These are phyloP conservation scores for Zangia roseola DNA, from an alignment of 768 basidiomycete species.

Conservation along the genomic window DNA sequence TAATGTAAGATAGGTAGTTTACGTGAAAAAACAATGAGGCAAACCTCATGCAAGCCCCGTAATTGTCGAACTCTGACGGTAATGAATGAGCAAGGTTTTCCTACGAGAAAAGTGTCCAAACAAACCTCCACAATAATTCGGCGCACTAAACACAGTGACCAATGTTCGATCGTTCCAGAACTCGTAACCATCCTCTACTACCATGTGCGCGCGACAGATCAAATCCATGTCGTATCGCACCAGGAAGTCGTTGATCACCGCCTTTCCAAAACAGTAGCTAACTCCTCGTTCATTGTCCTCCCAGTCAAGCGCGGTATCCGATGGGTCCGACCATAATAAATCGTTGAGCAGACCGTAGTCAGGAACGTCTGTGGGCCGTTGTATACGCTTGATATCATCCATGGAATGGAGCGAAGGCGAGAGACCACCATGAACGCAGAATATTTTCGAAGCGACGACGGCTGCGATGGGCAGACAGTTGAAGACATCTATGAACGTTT, in stretches of 20 bases:
- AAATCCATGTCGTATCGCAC: slow-evolving; percentile 97
- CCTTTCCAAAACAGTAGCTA: slow-evolving; percentile 98
- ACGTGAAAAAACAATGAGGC: slow-evolving; percentile 12
- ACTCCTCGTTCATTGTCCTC: slow-evolving; percentile 99
- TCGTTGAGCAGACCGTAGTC: slow-evolving; percentile 98
- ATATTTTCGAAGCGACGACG: slow-evolving; percentile 98
- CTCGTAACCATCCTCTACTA: slow-evolving; percentile 98
- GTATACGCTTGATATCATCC: slow-evolving; percentile 98
- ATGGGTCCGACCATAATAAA: slow-evolving; percentile 96
- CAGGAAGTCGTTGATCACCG: slow-evolving; percentile 94
- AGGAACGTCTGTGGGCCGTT: slow-evolving; percentile 96
- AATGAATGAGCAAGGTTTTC: slow-evolving; percentile 16
- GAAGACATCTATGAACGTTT: slow-evolving; percentile 99
- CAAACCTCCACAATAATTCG: slow-evolving; percentile 94
- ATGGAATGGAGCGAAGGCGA: slow-evolving; percentile 91
- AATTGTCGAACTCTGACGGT: slow-evolving; percentile 84
- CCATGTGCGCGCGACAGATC: slow-evolving; percentile 99
- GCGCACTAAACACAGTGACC: slow-evolving; percentile 98
- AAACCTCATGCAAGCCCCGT: slow-evolving; percentile 93
- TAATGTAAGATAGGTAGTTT: slow-evolving; percentile 13
- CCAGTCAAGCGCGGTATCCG: slow-evolving; percentile 97
- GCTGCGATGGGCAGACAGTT: slow-evolving; percentile 98
- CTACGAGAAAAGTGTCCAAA: slow-evolving; percentile 16
- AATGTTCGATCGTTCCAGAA: slow-evolving; percentile 99
- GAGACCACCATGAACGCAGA: slow-evolving; percentile 96